Evolutionary conservation across 1,139 yeast genomes (phyloP).

Genomic region (Yarrowia galli): DNA sequence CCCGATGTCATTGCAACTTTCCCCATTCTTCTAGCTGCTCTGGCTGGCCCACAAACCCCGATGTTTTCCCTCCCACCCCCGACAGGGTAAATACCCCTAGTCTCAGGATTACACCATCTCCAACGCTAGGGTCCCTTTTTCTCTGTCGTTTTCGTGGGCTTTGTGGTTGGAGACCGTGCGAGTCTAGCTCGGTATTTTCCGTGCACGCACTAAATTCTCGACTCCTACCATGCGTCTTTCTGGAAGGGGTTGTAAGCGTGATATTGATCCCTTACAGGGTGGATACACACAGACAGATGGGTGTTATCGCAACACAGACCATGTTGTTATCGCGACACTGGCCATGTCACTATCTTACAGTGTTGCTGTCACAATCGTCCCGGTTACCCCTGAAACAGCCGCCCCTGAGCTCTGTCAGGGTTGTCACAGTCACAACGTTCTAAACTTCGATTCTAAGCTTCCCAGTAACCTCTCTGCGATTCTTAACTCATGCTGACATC

Average conservation of each 20-base stretch:
- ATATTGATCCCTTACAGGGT: no score
- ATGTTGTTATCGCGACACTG: no score
- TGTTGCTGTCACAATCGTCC: no score
- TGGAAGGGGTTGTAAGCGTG: not conserved
- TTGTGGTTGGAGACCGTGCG: constrained; percentile 2
- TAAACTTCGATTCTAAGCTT: no score
- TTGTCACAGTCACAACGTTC: no score
- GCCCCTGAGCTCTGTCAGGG: no score
- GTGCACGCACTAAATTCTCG: not conserved
- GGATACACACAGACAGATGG: no score
- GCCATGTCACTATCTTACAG: no score
- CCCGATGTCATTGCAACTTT: not conserved
- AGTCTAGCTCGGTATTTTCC: not conserved
- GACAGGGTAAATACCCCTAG: constrained; percentile 14
- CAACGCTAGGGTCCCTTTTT: not conserved
- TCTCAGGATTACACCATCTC: constrained; percentile 6
- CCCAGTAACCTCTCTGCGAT: no score
- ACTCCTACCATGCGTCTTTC: constrained; percentile 16
- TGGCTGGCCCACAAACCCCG: not conserved
- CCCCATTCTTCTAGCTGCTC: not conserved
- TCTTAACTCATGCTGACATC: no score
- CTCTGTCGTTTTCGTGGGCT: not conserved
- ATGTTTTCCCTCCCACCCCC: not conserved
- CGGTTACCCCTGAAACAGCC: no score
- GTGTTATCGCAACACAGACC: no score